Evolutionary conservation across 495 filamentous ascomycete species (phyloP).

Genomic region (Amniculicola lignicola): DNA sequence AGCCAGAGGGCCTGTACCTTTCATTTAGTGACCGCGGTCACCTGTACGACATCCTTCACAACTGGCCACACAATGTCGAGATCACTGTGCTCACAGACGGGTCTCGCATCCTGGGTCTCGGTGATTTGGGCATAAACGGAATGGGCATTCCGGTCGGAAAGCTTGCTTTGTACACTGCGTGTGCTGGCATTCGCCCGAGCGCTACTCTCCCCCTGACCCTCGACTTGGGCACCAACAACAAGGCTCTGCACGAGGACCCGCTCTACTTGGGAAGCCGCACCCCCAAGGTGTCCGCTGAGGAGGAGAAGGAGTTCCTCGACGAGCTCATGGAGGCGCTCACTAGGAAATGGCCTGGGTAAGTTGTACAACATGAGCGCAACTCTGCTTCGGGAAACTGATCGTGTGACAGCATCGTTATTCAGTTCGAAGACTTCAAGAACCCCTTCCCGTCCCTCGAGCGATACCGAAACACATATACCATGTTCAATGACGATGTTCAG

Average conservation of each 20-base stretch:
- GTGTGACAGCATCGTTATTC: slow-evolving; percentile 74
- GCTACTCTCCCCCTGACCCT: slow-evolving; percentile 88
- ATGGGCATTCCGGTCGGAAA: slow-evolving; percentile 97
- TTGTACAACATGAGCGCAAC: slow-evolving; percentile 13
- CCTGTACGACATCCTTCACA: slow-evolving; percentile 75
- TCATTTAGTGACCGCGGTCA: slow-evolving; percentile 86
- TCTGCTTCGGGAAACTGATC: slow-evolving; percentile 21
- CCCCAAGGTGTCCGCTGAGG: slow-evolving; percentile 72
- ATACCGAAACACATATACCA: slow-evolving; percentile 82
- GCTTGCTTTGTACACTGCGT: slow-evolving; percentile 89
- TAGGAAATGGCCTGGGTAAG: slow-evolving; percentile 78
- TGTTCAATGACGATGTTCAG: slow-evolving; percentile 99
- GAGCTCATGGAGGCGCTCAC: slow-evolving; percentile 92
- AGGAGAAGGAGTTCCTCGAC: slow-evolving; percentile 91
- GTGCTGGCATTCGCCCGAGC: slow-evolving; percentile 90
- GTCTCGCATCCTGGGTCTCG: slow-evolving; percentile 90
- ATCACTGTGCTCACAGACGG: slow-evolving; percentile 98
- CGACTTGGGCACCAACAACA: slow-evolving; percentile 89
- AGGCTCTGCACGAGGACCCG: slow-evolving; percentile 81
- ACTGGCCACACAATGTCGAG: slow-evolving; percentile 90
- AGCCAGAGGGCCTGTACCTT: slow-evolving; percentile 90
- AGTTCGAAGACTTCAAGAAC: slow-evolving; percentile 99
- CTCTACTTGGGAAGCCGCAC: slow-evolving; percentile 87
- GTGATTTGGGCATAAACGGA: slow-evolving; percentile 93
- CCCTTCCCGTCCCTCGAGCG: slow-evolving; percentile 91